Percentiles rank a stretch among this genome's conserved stretches.
phyloP scores from a whole-genome alignment of 2,329 filamentous ascomycete species.

The Talaromyces sp. region DNA sequence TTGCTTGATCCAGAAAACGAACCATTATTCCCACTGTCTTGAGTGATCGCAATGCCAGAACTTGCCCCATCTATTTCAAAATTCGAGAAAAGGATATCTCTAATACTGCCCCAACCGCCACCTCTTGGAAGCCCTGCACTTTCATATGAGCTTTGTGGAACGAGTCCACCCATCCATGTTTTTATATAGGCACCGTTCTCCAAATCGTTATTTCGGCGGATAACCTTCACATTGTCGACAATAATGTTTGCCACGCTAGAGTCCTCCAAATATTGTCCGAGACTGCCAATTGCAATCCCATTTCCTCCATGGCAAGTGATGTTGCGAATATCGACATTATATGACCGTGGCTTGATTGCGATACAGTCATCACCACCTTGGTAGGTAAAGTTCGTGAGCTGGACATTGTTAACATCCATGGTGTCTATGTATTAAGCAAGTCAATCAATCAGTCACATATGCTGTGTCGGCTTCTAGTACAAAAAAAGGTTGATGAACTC shows the following conservation, averaged over 20 bases:
- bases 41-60: conserved; percentile 48
- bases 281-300: conserved; percentile 54
- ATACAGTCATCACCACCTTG: conserved; percentile 65
- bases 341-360: conserved; percentile 63
- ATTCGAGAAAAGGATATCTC: conserved; percentile 56
- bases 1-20: conserved; percentile 52
- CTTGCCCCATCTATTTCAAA: conserved; percentile 54
- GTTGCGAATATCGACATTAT: conserved; percentile 60
- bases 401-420: conserved; percentile 57
- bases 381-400: conserved; percentile 55
- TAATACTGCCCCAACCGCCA: conserved; percentile 57
- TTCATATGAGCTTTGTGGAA: conserved; percentile 54
- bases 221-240: conserved; percentile 50
- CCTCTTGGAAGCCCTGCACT: conserved; percentile 53
- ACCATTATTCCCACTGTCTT: conserved; percentile 56
- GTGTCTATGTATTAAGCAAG: conserved; percentile 42
- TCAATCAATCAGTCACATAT: no score
- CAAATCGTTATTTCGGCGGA: conserved; percentile 52
- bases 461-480: neutral
- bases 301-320: conserved; percentile 58
- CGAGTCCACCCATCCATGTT: conserved; percentile 57
- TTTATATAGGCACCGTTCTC: conserved; percentile 58
- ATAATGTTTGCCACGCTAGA: conserved; percentile 54
- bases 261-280: conserved; percentile 61
- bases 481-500: neutral